phyloP scores from a whole-genome alignment of 176 grass and related monocot genomes.

The Dendrocalamus sinicus region DNA sequence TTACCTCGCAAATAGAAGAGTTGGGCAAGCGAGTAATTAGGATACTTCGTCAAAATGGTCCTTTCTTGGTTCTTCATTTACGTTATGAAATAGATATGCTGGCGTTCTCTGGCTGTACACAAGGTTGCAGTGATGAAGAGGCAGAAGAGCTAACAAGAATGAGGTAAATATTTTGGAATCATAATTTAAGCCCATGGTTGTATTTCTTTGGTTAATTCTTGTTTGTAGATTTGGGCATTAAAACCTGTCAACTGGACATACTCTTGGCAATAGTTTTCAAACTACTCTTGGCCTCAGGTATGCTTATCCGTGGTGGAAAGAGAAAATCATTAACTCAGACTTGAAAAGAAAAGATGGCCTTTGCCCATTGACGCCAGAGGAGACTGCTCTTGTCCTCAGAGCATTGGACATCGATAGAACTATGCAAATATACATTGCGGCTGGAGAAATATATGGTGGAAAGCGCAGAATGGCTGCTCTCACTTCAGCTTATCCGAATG shows the following conservation, averaged over 20 bases:
- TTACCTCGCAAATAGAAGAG: too few relatives aligned
- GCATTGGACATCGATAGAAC: constrained; percentile 28
- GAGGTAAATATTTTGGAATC: constrained; percentile 38
- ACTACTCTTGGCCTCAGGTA: constrained; percentile 63
- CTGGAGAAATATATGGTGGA: too few relatives aligned
- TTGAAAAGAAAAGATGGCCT: constrained; percentile 88
- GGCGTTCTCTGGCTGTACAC: too few relatives aligned
- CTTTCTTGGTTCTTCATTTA: too few relatives aligned
- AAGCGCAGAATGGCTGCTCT: too few relatives aligned
- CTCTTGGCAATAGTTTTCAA: background rate
- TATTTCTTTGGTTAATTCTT: background rate
- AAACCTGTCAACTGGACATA: background rate
- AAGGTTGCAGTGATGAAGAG: too few relatives aligned
- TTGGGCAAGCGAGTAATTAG: too few relatives aligned
- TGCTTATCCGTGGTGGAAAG: constrained; percentile 98
- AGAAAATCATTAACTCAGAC: constrained; percentile 85
- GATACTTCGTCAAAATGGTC: too few relatives aligned
- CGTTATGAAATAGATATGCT: too few relatives aligned
- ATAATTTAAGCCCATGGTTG: background rate
- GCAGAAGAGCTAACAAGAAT: too few relatives aligned
- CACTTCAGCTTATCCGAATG: too few relatives aligned
- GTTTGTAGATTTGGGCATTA: background rate
- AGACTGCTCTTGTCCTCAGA: constrained; percentile 80
- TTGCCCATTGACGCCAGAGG: constrained; percentile 92
- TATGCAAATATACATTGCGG: too few relatives aligned